These are phyloP conservation scores for Trametes villosa DNA, from an alignment of 768 basidiomycete genomes.

Conservation along the genomic window DNA sequence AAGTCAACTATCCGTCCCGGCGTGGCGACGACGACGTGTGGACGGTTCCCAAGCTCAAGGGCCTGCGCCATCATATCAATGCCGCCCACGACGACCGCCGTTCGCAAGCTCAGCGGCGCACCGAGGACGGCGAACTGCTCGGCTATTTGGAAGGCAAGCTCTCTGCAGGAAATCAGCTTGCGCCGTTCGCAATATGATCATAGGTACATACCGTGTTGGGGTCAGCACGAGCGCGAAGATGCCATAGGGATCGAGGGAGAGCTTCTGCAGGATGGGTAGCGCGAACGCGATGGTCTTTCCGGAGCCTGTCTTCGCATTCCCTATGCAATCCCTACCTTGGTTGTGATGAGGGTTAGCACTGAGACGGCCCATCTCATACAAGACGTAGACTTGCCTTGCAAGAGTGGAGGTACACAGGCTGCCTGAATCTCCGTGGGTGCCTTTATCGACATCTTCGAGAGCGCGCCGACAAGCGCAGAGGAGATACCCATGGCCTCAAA, in stretches of 20 bases:
- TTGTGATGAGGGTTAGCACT: slow-evolving; percentile 17
- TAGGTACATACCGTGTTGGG: slow-evolving; percentile 79
- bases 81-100: slow-evolving; percentile 91
- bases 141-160: slow-evolving; percentile 95
- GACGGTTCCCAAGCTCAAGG: slow-evolving; percentile 79
- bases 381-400: slow-evolving; percentile 64
- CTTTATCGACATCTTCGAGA: slow-evolving; percentile 83
- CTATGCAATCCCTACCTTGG: slow-evolving; percentile 92
- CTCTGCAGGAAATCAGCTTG: slow-evolving; percentile 52
- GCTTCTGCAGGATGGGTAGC: slow-evolving; percentile 87
- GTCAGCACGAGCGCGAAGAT: slow-evolving; percentile 93
- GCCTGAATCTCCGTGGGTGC: slow-evolving; percentile 86
- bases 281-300: slow-evolving; percentile 99
- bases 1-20: slow-evolving; percentile 95
- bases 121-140: slow-evolving; percentile 96
- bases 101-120: slow-evolving; percentile 75
- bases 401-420: slow-evolving; percentile 87
- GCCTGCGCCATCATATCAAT: slow-evolving; percentile 99
- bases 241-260: slow-evolving; percentile 90
- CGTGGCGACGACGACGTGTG: slow-evolving; percentile 94
- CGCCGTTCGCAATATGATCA: not conserved
- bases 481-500: slow-evolving; percentile 68
- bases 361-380: not conserved
- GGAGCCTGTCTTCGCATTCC: slow-evolving; percentile 96
- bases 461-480: slow-evolving; percentile 58